Conservation (phyloP, 2,329 filamentous ascomycete genomes). For the Sporothrix mexicana region DNA sequence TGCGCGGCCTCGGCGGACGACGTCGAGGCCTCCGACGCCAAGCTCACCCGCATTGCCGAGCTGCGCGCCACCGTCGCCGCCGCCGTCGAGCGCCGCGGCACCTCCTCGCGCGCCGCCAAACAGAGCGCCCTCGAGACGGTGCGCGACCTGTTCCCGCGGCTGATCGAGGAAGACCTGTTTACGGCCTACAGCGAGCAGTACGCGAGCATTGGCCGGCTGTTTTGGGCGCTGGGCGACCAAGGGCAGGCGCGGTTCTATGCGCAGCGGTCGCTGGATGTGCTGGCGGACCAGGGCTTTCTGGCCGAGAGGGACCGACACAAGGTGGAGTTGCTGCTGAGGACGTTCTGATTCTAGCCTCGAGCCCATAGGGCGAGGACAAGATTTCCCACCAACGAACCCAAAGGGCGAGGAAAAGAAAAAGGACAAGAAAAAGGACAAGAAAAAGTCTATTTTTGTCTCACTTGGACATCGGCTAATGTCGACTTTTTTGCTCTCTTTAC, state of each 20-base stretch:
- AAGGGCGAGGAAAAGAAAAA: too few species aligned
- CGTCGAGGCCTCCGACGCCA: slow-evolving; percentile 43
- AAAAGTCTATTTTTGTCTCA: slow-evolving; percentile 9
- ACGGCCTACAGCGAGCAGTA: slow-evolving; percentile 45
- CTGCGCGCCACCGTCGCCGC: slow-evolving; percentile 41
- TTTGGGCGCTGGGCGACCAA: slow-evolving; percentile 43
- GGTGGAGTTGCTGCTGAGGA: slow-evolving; percentile 20
- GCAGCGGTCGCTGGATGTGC: slow-evolving; percentile 41
- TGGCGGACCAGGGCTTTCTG: slow-evolving; percentile 44
- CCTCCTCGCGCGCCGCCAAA: slow-evolving; percentile 32
- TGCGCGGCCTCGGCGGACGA: slow-evolving; percentile 42
- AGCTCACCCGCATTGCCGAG: slow-evolving; percentile 41
- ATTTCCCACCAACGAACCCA: too few species aligned
- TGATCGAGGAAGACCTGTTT: slow-evolving; percentile 43
- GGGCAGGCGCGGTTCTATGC: slow-evolving; percentile 43
- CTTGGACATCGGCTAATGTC: too few species aligned
- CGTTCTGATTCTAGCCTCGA: too few species aligned
- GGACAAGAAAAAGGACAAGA: too few species aligned
- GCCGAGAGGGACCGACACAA: slow-evolving; percentile 6
- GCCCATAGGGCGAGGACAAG: too few species aligned
- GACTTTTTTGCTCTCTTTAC: too few species aligned
- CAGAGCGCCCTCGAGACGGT: slow-evolving; percentile 42
- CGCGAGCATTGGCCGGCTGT: slow-evolving; percentile 46
- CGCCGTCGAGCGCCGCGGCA: slow-evolving; percentile 41
- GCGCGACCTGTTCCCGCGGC: slow-evolving; percentile 42